Conservation (phyloP, 1,284 basidiomycete species). For the Xerocomus minutiporus region DNA sequence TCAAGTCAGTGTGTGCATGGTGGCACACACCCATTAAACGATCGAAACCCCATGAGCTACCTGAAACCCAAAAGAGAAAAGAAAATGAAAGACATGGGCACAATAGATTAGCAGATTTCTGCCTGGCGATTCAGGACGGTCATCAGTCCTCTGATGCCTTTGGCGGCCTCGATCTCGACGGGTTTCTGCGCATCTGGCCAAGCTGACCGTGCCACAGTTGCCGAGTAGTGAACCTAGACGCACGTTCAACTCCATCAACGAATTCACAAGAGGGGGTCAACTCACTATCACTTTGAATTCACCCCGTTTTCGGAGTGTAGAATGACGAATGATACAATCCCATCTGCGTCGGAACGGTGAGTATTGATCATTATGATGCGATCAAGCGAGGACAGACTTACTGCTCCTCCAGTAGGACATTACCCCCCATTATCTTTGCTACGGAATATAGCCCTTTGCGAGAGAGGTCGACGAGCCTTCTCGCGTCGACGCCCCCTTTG, state of each 20-base stretch:
- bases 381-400: constrained; percentile 21
- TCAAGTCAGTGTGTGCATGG: constrained; percentile 5
- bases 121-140: constrained; percentile 33
- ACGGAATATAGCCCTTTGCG: constrained; percentile 31
- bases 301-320: constrained; percentile 27
- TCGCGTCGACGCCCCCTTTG: constrained; percentile 34
- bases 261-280: constrained; percentile 5
- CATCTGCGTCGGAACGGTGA: constrained; percentile 26
- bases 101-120: constrained; percentile 23
- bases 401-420: constrained; percentile 35
- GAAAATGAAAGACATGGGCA: not conserved
- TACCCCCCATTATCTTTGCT: constrained; percentile 35
- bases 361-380: constrained; percentile 16
- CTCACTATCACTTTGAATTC: constrained; percentile 35
- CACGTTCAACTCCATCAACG: constrained; percentile 12
- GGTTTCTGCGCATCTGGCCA: constrained; percentile 35
- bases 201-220: constrained; percentile 34
- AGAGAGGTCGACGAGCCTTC: constrained; percentile 33
- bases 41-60: constrained; percentile 13
- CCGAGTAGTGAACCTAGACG: constrained; percentile 31
- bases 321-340: constrained; percentile 34
- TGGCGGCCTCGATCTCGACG: constrained; percentile 32
- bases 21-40: constrained; percentile 20
- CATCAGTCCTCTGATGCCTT: constrained; percentile 35
- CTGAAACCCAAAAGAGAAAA: constrained; percentile 11